phyloP scores from a whole-genome alignment of 2,329 filamentous ascomycete species.

The Acephala macrosclerotiorum region DNA sequence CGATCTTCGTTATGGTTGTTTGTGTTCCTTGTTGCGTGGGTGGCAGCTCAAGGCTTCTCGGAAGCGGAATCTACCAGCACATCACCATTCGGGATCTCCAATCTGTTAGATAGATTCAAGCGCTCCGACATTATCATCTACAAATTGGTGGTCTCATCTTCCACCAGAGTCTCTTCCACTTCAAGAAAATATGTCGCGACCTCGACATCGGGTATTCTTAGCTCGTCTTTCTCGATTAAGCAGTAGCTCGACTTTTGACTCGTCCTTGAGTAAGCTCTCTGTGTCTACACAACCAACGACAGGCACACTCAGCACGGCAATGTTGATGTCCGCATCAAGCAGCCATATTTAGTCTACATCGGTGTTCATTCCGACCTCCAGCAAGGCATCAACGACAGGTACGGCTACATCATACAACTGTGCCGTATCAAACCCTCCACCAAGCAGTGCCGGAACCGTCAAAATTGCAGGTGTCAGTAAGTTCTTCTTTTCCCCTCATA shows the following conservation, averaged over 20 bases:
- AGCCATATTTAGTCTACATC: too few relatives aligned
- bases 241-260: too few relatives aligned
- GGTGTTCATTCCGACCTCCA: too few relatives aligned
- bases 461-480: not conserved
- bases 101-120: not conserved
- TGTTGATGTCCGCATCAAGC: too few relatives aligned
- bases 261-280: too few relatives aligned
- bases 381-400: not conserved
- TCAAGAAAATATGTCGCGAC: too few relatives aligned
- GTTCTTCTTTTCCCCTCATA: not conserved
- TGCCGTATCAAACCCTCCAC: not conserved
- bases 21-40: not conserved
- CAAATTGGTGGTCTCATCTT: not conserved
- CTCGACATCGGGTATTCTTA: too few relatives aligned
- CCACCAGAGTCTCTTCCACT: not conserved
- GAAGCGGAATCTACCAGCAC: not conserved
- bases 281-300: too few relatives aligned
- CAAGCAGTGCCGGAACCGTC: not conserved
- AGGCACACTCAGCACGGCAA: too few relatives aligned
- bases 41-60: not conserved
- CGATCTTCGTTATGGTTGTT: not conserved
- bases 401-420: not conserved
- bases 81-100: conserved; percentile 47
- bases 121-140: not conserved
- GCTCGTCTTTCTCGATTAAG: too few relatives aligned